These are phyloP conservation scores for Arthrobotrys megalospora DNA, from an alignment of 2,329 filamentous ascomycete genomes.

Conservation along the genomic window DNA sequence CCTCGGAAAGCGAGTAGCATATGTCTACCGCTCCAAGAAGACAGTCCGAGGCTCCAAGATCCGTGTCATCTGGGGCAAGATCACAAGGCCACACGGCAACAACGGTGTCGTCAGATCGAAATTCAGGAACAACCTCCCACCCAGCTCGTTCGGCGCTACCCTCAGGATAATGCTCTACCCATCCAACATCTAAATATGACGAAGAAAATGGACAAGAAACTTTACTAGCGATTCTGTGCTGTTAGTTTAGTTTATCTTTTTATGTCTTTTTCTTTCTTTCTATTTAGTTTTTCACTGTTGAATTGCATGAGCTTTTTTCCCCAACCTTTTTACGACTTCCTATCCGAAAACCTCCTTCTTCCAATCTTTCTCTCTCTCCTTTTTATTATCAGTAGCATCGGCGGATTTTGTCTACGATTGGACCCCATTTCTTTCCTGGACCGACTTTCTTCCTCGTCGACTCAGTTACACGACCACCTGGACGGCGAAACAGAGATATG, in stretches of 20 bases:
- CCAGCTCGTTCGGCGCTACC: slow-evolving; percentile 95
- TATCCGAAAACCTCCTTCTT: slow-evolving; percentile 27
- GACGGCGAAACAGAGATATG: slow-evolving; percentile 16
- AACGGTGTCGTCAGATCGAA: slow-evolving; percentile 97
- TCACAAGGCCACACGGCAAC: slow-evolving; percentile 97
- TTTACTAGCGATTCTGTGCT: slow-evolving; percentile 58
- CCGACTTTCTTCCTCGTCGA: slow-evolving; percentile 21
- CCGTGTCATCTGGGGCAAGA: slow-evolving; percentile 98
- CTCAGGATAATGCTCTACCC: slow-evolving; percentile 98
- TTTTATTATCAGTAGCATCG: slow-evolving; percentile 43
- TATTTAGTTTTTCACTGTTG: slow-evolving; percentile 44
- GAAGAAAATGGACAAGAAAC: slow-evolving; percentile 26
- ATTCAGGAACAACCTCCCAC: slow-evolving; percentile 95
- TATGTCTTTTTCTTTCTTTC: slow-evolving; percentile 39
- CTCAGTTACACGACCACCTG: slow-evolving; percentile 21
- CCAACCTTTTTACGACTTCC: slow-evolving; percentile 42
- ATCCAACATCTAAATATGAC: slow-evolving; percentile 86
- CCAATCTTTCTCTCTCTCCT: slow-evolving; percentile 35
- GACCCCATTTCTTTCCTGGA: slow-evolving; percentile 21
- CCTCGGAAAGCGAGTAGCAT: slow-evolving; percentile 98
- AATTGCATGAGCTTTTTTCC: slow-evolving; percentile 44
- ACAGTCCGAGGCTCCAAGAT: slow-evolving; percentile 98
- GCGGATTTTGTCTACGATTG: slow-evolving; percentile 30
- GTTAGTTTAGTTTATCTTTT: slow-evolving; percentile 57
- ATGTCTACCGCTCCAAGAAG: slow-evolving; percentile 95